Evolutionary conservation across 192 early-diverging fungal species (phyloP), one percentile per base, ranked within the genome.

Genomic region (Spinellus fusiger): DNA sequence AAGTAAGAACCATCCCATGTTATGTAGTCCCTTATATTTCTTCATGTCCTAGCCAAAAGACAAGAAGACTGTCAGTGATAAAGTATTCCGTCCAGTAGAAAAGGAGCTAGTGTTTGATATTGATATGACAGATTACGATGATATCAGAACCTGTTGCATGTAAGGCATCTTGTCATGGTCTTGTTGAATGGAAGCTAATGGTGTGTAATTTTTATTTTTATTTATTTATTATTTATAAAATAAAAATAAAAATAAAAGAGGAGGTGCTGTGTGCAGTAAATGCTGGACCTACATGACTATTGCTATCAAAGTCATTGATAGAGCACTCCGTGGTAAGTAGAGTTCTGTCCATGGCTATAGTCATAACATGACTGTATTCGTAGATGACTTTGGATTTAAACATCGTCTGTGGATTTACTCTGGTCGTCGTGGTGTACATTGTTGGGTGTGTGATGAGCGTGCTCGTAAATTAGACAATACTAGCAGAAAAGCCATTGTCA

Each of bases 41-140:
- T 2, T 23, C 2, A 32, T 66, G 54, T 61, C 63, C 1, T 63
- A 88, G 80, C 96, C 96, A 16, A 89, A 85, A 62, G 85, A 97
- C 44, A 91, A 87, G 52, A 93, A 90, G 65, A 79, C 81, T 20
- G 70, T 94, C 16, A 67, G 73, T 33, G 79, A 88, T 1, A 79
- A 81, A 4, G 86, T 83, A 7, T 93, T 96, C 64, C 68, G 77
- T 10, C 89, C 96, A 0, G 70, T 86, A 9, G 77, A 91, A 53
- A 89, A 93, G 59, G 96, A 98, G 67, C 75, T 98, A 37, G 91
- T 98, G 28, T 94, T 98, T 81, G 96, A 98, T 87, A 95, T 98
- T 60, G 96, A 98, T 80, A 93, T 98, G 93, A 96, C 94, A 1
- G 96, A 98, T 74, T 98, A 98, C 64, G 96, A 98, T 71, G 94